phyloP scores from a whole-genome alignment of 345 rosid species.

The Eutrema japonicum region DNA sequence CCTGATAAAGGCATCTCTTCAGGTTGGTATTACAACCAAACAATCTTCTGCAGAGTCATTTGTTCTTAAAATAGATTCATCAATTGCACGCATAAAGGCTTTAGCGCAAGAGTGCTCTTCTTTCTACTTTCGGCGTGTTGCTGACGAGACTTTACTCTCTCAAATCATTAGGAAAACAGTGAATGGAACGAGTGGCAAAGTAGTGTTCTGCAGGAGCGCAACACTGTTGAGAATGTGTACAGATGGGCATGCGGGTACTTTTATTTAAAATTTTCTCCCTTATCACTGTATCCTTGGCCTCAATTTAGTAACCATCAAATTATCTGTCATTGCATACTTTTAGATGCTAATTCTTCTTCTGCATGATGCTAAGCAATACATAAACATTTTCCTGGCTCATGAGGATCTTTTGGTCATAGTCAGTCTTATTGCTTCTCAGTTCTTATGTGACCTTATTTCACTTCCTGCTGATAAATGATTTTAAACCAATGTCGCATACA shows the following conservation, averaged over 20 bases:
- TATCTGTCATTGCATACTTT: not conserved
- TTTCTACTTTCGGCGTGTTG: constrained; percentile 7
- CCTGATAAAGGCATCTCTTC: constrained; percentile 63
- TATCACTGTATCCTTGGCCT: constrained; percentile 16
- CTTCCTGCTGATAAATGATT: not conserved
- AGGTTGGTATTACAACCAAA: constrained; percentile 55
- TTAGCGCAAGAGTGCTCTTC: constrained; percentile 14
- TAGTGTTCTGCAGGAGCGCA: constrained; percentile 79
- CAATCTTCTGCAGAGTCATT: constrained; percentile 11
- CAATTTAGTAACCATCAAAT: not conserved
- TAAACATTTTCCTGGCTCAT: not conserved
- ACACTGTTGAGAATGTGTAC: constrained; percentile 85
- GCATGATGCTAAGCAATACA: not conserved
- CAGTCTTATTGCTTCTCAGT: constrained; percentile 2
- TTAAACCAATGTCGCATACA: constrained; percentile 46
- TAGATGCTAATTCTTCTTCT: constrained; percentile 8
- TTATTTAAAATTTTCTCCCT: constrained; percentile 20
- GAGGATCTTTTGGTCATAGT: not conserved
- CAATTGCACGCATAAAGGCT: not conserved
- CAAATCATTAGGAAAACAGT: constrained; percentile 60
- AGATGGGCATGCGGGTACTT: constrained; percentile 96
- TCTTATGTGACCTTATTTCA: constrained; percentile 6
- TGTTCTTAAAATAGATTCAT: not conserved
- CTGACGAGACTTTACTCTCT: constrained; percentile 32
- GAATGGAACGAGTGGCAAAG: constrained; percentile 90